phyloP scores from a whole-genome alignment of 2,329 filamentous ascomycete species.

The Dendrostoma leiphaemia region DNA sequence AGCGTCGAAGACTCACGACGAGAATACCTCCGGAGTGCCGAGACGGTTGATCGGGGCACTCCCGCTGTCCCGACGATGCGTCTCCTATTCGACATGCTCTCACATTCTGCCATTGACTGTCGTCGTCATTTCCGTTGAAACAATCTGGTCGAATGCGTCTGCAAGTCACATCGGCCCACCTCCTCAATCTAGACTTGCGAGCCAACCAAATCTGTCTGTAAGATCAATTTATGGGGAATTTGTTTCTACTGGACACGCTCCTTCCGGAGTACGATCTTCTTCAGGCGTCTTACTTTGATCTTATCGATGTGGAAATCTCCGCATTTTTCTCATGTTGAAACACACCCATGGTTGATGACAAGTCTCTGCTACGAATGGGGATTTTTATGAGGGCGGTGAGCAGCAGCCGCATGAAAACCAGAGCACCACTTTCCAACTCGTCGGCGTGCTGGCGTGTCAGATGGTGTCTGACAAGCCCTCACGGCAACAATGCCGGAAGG shows the following conservation, averaged over 20 bases:
- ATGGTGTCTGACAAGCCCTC: slow-evolving; percentile 1
- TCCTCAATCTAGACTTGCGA: background rate
- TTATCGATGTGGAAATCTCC: background rate
- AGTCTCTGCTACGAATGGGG: background rate
- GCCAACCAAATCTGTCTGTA: background rate
- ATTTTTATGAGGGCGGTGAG: slow-evolving; percentile 5
- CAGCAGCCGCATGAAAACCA: slow-evolving; percentile 10
- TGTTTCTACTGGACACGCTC: slow-evolving; percentile 4
- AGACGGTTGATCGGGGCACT: too few species aligned
- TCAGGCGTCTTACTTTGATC: slow-evolving; percentile 7
- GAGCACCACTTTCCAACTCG: background rate
- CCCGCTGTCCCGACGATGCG: background rate
- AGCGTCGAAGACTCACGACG: too few species aligned
- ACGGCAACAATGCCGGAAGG: background rate
- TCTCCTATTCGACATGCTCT: too few species aligned
- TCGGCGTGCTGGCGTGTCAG: too few species aligned
- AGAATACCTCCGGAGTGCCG: background rate
- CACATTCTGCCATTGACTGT: background rate
- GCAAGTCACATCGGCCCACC: background rate
- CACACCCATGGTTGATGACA: slow-evolving; percentile 12
- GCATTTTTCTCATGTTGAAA: slow-evolving; percentile 12
- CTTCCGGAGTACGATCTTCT: background rate
- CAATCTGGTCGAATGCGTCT: background rate
- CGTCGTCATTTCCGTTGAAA: background rate
- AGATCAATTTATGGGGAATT: background rate